Evolutionary conservation across 208 protist genomes (phyloP), one percentile per base, ranked within the genome.

Genomic region (Leishmania tropica): DNA sequence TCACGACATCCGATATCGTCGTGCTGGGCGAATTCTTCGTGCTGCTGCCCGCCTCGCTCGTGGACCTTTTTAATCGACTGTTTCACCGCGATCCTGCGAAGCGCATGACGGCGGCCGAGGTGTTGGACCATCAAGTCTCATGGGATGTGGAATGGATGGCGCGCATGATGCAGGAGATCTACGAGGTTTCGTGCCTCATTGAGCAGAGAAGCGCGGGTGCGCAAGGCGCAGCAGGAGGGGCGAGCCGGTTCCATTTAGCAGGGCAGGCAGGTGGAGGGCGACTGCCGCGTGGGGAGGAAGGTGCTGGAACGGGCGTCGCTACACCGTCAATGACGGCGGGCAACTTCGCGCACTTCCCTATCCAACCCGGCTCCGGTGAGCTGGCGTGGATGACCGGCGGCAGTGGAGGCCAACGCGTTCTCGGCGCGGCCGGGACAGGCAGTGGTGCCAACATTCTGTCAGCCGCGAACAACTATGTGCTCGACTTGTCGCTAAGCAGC

Each of bases 131-230:
- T 79, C 91, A 88, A 15, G 90, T 96, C 19, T 89, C 90, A 56
- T 96, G 88, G 87, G 85, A 97, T 75, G 87, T 89, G 48, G 91
- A 93, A 83, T 97, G 92, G 91, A 92, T 97, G 87, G 76, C 85
- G 47, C 76, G 84, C 73, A 92, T 95, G 83, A 85, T 94, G 80
- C 64, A 74, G 10, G 90, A 91, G 28, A 83, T 96, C 47, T 85
- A 92, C 28, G 73, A 89, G 70, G 83, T 85, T 28, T 77, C 81
- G 70, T 42, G 75, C 42, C 78, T 80, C 65, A 75, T 86, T 47
- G 77, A 81, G 40, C 42, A 78, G 35, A 71, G 74, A 54, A 54
- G 62, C 47, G 79, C 79, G 31, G 76, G 67, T 45, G 79, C 80
- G 13, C 71, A 74, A 24, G 83, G 37, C 42, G 42, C 76, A 60